Conservation (phyloP, 768 basidiomycete genomes). For the Neoboletus brunneissimus region DNA sequence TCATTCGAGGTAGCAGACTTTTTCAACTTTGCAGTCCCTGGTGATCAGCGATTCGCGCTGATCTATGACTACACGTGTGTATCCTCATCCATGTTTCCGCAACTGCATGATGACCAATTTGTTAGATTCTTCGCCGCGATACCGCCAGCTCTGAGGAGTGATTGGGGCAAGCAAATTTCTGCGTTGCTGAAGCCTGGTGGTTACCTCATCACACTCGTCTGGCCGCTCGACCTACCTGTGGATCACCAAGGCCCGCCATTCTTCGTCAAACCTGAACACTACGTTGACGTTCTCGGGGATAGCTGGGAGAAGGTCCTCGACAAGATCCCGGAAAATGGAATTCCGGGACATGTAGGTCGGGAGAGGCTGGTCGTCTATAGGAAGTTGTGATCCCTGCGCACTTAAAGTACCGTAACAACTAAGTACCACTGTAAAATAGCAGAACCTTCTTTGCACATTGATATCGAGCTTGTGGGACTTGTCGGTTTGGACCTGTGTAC, state of each 20-base stretch:
- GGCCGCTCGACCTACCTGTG: conserved; percentile 46
- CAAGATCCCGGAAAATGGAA: conserved; percentile 41
- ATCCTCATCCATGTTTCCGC: neutral
- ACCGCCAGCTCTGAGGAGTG: conserved; percentile 46
- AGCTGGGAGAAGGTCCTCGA: conserved; percentile 53
- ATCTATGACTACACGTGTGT: conserved; percentile 6
- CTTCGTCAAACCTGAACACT: conserved; percentile 56
- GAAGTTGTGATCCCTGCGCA: conserved; percentile 1
- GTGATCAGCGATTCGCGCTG: neutral
- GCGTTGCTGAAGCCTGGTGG: conserved; percentile 60
- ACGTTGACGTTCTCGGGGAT: conserved; percentile 46
- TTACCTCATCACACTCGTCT: conserved; percentile 58
- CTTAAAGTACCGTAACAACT: neutral
- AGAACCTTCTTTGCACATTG: neutral
- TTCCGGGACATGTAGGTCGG: conserved; percentile 42
- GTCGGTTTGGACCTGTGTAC: neutral
- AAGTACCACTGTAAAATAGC: neutral
- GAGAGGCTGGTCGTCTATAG: conserved; percentile 49
- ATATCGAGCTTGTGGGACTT: neutral
- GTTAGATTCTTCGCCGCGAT: conserved; percentile 62
- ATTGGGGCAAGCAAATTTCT: conserved; percentile 59
- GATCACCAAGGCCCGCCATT: conserved; percentile 32
- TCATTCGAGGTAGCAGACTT: conserved; percentile 21
- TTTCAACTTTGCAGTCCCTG: conserved; percentile 13
- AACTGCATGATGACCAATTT: neutral